phyloP scores from a whole-genome alignment of 106 monocot genomes.

The Phalaenopsis equestris region DNA sequence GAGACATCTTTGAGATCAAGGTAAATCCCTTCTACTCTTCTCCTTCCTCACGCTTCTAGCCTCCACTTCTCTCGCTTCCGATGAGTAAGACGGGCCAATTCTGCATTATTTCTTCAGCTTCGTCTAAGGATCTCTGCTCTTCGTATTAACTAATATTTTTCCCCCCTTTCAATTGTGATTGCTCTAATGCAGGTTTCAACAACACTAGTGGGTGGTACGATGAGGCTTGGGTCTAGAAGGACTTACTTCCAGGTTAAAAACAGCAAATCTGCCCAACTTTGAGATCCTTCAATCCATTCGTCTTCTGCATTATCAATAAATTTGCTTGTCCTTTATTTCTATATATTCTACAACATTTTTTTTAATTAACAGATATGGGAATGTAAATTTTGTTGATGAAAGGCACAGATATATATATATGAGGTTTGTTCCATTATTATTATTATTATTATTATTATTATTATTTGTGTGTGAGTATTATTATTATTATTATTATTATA shows the following conservation, averaged over 20 bases:
- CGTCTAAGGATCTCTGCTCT: too few species aligned
- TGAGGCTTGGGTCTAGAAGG: slow-evolving; percentile 85
- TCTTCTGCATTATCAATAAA: not conserved
- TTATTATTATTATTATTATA: too few species aligned
- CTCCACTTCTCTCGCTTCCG: slow-evolving; percentile 37
- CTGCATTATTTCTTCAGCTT: too few species aligned
- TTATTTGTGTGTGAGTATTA: too few species aligned
- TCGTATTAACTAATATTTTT: too few species aligned
- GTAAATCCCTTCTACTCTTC: slow-evolving; percentile 7
- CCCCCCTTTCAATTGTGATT: not conserved
- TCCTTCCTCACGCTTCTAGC: slow-evolving; percentile 18
- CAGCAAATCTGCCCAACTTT: slow-evolving; percentile 72
- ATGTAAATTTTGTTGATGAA: slow-evolving; percentile 54
- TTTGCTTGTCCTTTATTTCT: not conserved
- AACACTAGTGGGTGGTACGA: slow-evolving; percentile 90
- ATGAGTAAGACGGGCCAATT: slow-evolving; percentile 78
- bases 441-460: too few species aligned
- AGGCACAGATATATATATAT: slow-evolving; percentile 70
- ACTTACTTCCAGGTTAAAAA: slow-evolving; percentile 42
- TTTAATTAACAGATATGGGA: slow-evolving; percentile 41
- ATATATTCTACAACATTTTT: not conserved
- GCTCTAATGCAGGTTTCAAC: slow-evolving; percentile 54
- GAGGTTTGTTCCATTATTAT: slow-evolving; percentile 32
- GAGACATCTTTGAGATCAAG: not conserved
- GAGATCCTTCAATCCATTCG: slow-evolving; percentile 12